Conservation (phyloP, 495 filamentous ascomycete genomes). For the Barbatosphaeria neglecta region DNA sequence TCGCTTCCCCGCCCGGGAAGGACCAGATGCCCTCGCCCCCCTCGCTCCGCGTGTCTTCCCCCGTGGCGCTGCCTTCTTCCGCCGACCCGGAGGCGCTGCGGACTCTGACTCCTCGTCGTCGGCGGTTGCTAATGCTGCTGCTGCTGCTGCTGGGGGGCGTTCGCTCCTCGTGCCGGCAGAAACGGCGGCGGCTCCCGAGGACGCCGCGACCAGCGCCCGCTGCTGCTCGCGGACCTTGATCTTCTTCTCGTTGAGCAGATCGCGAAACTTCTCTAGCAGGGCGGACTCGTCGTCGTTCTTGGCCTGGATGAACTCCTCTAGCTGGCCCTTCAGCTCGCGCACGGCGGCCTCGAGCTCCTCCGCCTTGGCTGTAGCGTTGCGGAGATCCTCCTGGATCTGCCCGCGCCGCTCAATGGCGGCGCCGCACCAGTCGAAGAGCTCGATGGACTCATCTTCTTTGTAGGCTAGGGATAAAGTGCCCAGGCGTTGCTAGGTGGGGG, state of each 20-base stretch:
- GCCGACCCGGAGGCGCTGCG: constrained; percentile 1
- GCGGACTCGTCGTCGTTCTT: constrained; percentile 60
- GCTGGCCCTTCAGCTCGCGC: constrained; percentile 38
- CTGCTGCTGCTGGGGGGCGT: no score
- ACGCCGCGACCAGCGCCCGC: constrained; percentile 35
- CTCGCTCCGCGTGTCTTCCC: no score
- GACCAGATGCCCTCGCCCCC: constrained; percentile 11
- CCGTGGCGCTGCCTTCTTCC: constrained; percentile 5
- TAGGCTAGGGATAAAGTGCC: constrained; percentile 51
- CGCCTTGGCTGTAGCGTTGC: constrained; percentile 30
- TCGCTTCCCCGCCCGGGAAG: constrained; percentile 36
- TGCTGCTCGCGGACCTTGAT: constrained; percentile 82
- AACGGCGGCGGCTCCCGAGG: no score
- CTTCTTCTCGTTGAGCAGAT: constrained; percentile 77
- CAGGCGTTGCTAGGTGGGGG: constrained; percentile 49
- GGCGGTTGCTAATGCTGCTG: no score
- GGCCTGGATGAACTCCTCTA: constrained; percentile 52
- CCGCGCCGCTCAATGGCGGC: constrained; percentile 19
- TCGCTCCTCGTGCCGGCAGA: no score
- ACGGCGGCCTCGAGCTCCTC: constrained; percentile 35
- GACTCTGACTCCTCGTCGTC: no score
- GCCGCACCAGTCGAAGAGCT: constrained; percentile 64
- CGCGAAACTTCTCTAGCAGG: constrained; percentile 58
- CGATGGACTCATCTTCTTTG: constrained; percentile 52
- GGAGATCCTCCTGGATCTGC: constrained; percentile 26